Evolutionary conservation across 768 basidiomycete species (phyloP), one percentile per base, ranked within the genome.

Genomic region (Tulasnella sp.): DNA sequence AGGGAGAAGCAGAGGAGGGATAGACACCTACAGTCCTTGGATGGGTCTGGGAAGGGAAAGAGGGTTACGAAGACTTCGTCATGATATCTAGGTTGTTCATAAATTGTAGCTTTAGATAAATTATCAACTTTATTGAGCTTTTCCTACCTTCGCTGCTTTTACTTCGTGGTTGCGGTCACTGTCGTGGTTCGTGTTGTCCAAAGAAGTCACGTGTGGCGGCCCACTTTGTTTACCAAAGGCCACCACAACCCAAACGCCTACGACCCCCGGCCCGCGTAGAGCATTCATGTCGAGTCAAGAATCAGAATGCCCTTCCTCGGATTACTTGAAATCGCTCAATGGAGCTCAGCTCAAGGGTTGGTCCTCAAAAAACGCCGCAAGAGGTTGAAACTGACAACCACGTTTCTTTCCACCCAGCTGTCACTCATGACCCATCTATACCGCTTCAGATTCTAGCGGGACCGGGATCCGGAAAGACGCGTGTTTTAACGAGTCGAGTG

Each of bases 401-500:
- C 16, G 29, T 32, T 72, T 74, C 20, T 67, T 32, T 35, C 16
- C 3, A 5, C 15, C 7, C 44, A 93, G 93, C 93, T 78, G 92
- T 93, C 10, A 85, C 87, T 75, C 90, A 91, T 82, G 85, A 88
- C 4, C 91, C 91, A 15, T 79, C 86, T 26, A 83, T 87, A 57
- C 91, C 93, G 1, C 84, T 94, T 6, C 93, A 95, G 83, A 93
- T 95, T 70, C 85, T 95, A 1, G 93, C 93, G 57, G 93, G 93
- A 11, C 93, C 93, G 18, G 88, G 88, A n/a, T 88, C 92, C 81
- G 93, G 83, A 37, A 83, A 83, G 75, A 83, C 83, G 6, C 79
- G 90, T 86, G 90, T 92, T 35, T 83, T 93, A 35, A 92, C 90
- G 5, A 88, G 90, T 71, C 87, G 92, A 20, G 90, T 93, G 70